phyloP scores from a whole-genome alignment of 225 moss, liverwort and hornwort genomes.

The Physcomitrium patens region DNA sequence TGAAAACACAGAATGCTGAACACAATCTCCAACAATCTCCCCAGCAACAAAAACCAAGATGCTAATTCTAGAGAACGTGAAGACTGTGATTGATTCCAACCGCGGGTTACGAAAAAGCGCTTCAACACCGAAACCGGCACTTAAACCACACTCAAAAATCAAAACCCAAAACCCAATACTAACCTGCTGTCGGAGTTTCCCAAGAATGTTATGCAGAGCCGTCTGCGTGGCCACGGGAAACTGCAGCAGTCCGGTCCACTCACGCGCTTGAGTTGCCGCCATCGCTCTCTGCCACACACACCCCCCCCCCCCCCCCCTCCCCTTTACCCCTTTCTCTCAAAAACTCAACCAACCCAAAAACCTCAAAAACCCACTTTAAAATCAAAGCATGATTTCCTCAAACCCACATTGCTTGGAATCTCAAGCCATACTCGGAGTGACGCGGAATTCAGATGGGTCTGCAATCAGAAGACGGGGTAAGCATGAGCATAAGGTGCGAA shows the following conservation, averaged over 20 bases:
- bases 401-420: constrained; percentile 30
- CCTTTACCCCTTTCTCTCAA: not conserved
- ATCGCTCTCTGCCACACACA: constrained; percentile 24
- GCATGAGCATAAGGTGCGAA: not conserved
- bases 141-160: not conserved
- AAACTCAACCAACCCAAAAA: constrained; percentile 10
- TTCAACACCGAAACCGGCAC: not conserved
- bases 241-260: constrained; percentile 92
- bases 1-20: not conserved
- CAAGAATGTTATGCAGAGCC: constrained; percentile 69
- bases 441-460: not conserved
- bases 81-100: too few species aligned
- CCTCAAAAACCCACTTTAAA: constrained; percentile 21
- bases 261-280: constrained; percentile 65
- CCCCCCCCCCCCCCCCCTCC: too few species aligned
- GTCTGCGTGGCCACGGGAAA: constrained; percentile 84
- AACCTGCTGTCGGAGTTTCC: constrained; percentile 80
- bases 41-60: not conserved
- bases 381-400: constrained; percentile 19
- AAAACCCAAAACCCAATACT: not conserved
- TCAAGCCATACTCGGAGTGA: not conserved
- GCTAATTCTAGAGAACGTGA: not conserved
- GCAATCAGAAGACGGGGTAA: not conserved
- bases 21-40: not conserved
- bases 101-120: constrained; percentile 13